These are phyloP conservation scores for Heliocybe sulcata DNA, from an alignment of 1,284 basidiomycete species.

Conservation along the genomic window DNA sequence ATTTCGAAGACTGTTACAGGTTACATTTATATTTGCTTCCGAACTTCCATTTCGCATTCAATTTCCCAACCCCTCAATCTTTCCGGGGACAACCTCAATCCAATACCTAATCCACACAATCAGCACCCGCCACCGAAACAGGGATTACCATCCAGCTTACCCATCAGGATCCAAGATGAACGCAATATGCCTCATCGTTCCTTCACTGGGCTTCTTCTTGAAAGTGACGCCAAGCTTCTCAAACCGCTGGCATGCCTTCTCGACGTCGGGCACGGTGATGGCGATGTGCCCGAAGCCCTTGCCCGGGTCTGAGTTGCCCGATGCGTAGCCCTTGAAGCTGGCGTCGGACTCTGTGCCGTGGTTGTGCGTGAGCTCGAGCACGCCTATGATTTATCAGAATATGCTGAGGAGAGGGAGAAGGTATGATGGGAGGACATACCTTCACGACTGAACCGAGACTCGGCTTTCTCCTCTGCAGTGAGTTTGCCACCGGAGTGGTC, in stretches of 20 bases:
- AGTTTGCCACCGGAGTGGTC: conserved; percentile 46
- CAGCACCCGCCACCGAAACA: not conserved
- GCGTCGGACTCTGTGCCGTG: conserved; percentile 83
- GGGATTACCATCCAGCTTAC: conserved; percentile 28
- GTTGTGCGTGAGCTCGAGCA: conserved; percentile 87
- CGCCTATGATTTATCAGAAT: conserved; percentile 30
- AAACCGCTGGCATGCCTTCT: conserved; percentile 81
- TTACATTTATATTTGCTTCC: no score
- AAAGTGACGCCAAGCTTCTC: conserved; percentile 79
- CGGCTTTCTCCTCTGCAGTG: conserved; percentile 39
- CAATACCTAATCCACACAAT: conserved; percentile 1
- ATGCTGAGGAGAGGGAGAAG: conserved; percentile 11
- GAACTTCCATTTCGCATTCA: not conserved
- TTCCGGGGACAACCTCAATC: conserved; percentile 4
- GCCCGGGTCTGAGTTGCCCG: conserved; percentile 80
- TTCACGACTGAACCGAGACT: conserved; percentile 51
- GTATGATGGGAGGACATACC: conserved; percentile 28
- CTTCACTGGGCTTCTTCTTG: conserved; percentile 85
- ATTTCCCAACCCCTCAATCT: not conserved
- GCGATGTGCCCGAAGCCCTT: conserved; percentile 85
- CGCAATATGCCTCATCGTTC: conserved; percentile 81
- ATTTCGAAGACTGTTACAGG: no score
- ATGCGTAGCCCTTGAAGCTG: conserved; percentile 73
- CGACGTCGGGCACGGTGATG: conserved; percentile 78
- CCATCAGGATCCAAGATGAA: conserved; percentile 89